A percentile compares a stretch with the other conserved stretches of the same genome.
Evolutionary conservation across 2,329 filamentous ascomycete species (phyloP).

Genomic region (Monosporascus ibericus): DNA sequence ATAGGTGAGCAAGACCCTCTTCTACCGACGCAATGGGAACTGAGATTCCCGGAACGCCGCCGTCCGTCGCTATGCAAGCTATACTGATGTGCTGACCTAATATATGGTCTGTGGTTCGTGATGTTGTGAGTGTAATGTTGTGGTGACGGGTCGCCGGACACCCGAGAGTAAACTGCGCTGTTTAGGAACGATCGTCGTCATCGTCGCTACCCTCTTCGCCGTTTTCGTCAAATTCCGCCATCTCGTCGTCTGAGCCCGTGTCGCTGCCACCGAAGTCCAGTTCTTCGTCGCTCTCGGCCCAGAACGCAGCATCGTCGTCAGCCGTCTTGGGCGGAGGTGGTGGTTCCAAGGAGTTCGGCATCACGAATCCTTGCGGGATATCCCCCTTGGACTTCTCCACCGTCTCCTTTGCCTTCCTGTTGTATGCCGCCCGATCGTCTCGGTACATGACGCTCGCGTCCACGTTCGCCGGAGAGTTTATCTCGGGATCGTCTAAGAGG

Average conservation of each 20-base stretch:
- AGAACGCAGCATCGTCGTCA: slow-evolving; percentile 74
- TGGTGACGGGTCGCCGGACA: neutral
- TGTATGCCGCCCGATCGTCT: slow-evolving; percentile 64
- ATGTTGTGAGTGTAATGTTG: neutral
- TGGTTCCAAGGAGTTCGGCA: slow-evolving; percentile 69
- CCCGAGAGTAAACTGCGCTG: slow-evolving; percentile 2
- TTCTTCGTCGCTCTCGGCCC: slow-evolving; percentile 70
- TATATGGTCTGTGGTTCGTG: slow-evolving; percentile 2
- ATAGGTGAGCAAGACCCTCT: slow-evolving; percentile 1
- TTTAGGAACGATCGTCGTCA: slow-evolving; percentile 30
- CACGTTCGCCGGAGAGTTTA: slow-evolving; percentile 89
- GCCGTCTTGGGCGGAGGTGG: slow-evolving; percentile 55
- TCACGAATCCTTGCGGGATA: slow-evolving; percentile 71
- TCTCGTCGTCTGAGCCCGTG: slow-evolving; percentile 52
- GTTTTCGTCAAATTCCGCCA: slow-evolving; percentile 54
- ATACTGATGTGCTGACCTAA: slow-evolving; percentile 8
- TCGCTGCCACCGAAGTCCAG: slow-evolving; percentile 75
- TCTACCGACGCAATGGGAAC: slow-evolving; percentile 6
- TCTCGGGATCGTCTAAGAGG: slow-evolving; percentile 88
- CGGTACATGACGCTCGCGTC: slow-evolving; percentile 85
- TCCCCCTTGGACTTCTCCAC: slow-evolving; percentile 71
- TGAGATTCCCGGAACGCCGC: slow-evolving; percentile 20
- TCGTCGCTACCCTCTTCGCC: slow-evolving; percentile 51
- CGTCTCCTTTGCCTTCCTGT: slow-evolving; percentile 60
- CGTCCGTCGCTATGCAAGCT: slow-evolving; percentile 27